A percentile compares a stretch with the other conserved stretches of the same genome.
These are phyloP conservation scores for Plasmopara viticola DNA, from an alignment of 352 stramenopile genomes.

Conservation along the genomic window DNA sequence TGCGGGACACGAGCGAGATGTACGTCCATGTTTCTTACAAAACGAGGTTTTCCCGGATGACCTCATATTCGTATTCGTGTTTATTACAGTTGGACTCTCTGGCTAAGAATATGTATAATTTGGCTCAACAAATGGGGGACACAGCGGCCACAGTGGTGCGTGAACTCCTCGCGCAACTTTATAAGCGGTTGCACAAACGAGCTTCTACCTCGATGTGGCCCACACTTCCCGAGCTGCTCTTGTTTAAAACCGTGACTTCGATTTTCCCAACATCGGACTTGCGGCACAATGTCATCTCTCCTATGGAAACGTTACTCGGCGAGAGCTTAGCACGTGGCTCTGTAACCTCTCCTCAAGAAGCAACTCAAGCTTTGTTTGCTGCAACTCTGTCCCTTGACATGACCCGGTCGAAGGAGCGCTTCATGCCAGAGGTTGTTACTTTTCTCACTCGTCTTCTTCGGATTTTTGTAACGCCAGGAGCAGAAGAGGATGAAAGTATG, in stretches of 20 bases:
- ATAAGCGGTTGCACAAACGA: conserved; percentile 71
- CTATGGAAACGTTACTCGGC: conserved; percentile 87
- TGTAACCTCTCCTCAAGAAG: conserved; percentile 65
- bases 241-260: conserved; percentile 83
- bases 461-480: conserved; percentile 31
- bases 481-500: conserved; percentile 11
- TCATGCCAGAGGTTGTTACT: conserved; percentile 81
- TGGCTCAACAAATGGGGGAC: conserved; percentile 89
- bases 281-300: conserved; percentile 92
- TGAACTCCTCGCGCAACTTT: conserved; percentile 88
- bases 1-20: conserved; percentile 52
- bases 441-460: conserved; percentile 49
- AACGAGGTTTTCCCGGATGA: neutral
- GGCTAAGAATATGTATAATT: conserved; percentile 76
- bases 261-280: conserved; percentile 94
- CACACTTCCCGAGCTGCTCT: conserved; percentile 82
- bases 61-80: no score
- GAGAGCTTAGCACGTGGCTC: conserved; percentile 82
- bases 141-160: conserved; percentile 83
- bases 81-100: conserved; percentile 52
- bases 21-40: neutral
- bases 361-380: conserved; percentile 76
- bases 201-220: conserved; percentile 73
- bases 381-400: conserved; percentile 65
- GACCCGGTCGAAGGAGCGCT: conserved; percentile 83